A percentile compares a stretch with the other conserved stretches of the same genome.
Conservation (phyloP, 768 basidiomycete genomes). For the Suillus hirtellus region DNA sequence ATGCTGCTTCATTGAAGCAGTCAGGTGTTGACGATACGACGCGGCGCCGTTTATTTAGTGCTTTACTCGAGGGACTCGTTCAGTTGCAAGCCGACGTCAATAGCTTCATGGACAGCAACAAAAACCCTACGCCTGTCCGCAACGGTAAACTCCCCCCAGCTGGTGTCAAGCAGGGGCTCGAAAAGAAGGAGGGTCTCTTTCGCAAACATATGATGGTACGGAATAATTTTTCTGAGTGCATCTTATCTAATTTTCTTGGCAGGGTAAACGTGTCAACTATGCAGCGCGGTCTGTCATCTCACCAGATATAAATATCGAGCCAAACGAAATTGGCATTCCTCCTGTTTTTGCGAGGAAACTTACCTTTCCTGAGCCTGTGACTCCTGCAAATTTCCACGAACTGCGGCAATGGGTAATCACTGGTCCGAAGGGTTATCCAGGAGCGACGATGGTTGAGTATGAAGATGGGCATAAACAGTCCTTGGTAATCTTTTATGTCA, state of each 20-base stretch:
- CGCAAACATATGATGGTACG: slow-evolving; percentile 98
- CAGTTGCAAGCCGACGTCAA: slow-evolving; percentile 95
- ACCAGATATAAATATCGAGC: slow-evolving; percentile 98
- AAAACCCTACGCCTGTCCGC: slow-evolving; percentile 84
- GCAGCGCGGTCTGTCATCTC: slow-evolving; percentile 99
- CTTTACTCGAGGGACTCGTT: slow-evolving; percentile 77
- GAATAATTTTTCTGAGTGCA: slow-evolving; percentile 4
- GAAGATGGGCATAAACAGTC: slow-evolving; percentile 90
- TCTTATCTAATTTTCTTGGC: slow-evolving; percentile 9
- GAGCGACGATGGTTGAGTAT: slow-evolving; percentile 92
- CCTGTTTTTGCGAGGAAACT: slow-evolving; percentile 96
- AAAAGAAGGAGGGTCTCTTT: slow-evolving; percentile 99
- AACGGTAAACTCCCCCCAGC: slow-evolving; percentile 89
- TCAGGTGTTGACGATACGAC: slow-evolving; percentile 50
- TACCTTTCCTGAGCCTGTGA: slow-evolving; percentile 98
- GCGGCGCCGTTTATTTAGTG: slow-evolving; percentile 58
- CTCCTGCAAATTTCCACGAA: slow-evolving; percentile 84
- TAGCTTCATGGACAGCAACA: slow-evolving; percentile 94
- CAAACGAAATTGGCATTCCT: slow-evolving; percentile 97
- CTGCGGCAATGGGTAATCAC: slow-evolving; percentile 89
- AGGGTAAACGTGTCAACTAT: slow-evolving; percentile 99
- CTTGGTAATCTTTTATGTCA: slow-evolving; percentile 48
- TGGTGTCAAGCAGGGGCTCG: slow-evolving; percentile 94
- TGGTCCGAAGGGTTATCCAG: slow-evolving; percentile 86
- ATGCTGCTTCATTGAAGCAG: slow-evolving; percentile 59